phyloP scores from a whole-genome alignment of 192 early-diverging fungal genomes.

The Obelidium mucronatum region DNA sequence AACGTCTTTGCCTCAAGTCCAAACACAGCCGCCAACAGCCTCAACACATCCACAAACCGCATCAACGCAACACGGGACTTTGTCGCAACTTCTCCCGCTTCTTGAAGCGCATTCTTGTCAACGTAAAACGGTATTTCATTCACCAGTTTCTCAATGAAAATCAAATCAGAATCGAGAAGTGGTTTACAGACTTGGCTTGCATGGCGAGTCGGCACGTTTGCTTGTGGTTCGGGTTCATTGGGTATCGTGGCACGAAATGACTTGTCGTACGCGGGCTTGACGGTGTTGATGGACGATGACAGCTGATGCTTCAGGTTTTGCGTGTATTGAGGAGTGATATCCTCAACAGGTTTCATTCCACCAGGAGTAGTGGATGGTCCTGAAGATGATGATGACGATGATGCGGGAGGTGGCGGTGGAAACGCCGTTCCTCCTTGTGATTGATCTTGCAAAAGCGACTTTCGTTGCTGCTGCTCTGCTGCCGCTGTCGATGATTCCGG shows the following conservation, averaged over 20 bases:
- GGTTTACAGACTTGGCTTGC: constrained; percentile 38
- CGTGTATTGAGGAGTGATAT: constrained; percentile 40
- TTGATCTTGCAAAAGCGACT: background rate
- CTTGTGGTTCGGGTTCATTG: constrained; percentile 34
- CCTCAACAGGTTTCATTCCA: constrained; percentile 38
- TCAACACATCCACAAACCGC: constrained; percentile 46
- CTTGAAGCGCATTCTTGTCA: constrained; percentile 35
- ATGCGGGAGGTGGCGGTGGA: background rate
- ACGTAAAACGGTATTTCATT: constrained; percentile 47
- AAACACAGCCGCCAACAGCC: constrained; percentile 65
- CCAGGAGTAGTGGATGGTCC: constrained; percentile 19
- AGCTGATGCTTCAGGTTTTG: constrained; percentile 50
- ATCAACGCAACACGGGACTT: constrained; percentile 11
- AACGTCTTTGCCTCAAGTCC: constrained; percentile 59
- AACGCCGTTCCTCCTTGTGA: background rate
- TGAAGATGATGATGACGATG: too few relatives aligned
- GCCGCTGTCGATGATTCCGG: background rate
- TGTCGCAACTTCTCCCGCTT: background rate
- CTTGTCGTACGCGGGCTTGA: constrained; percentile 45
- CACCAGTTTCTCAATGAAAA: constrained; percentile 10
- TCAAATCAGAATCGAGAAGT: constrained; percentile 50
- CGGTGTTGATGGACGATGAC: constrained; percentile 38
- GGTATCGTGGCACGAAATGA: constrained; percentile 50
- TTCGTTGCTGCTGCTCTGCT: background rate
- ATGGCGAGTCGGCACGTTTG: constrained; percentile 35